These are phyloP conservation scores for Phytophthora vignae DNA, from an alignment of 352 stramenopile genomes.

Conservation along the genomic window DNA sequence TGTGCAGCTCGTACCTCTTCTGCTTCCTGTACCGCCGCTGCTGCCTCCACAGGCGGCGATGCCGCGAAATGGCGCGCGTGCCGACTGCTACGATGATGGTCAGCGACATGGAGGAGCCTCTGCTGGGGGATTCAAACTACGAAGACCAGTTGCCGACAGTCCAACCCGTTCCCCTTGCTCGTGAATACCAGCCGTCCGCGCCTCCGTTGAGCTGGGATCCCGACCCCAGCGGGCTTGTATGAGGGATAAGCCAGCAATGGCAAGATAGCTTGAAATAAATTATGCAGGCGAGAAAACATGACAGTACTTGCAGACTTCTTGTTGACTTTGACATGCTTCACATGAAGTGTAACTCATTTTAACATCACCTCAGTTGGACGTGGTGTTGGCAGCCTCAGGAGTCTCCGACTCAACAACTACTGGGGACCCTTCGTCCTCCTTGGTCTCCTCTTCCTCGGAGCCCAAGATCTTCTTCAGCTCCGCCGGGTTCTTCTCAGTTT, in stretches of 20 bases:
- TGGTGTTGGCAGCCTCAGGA: slow-evolving; percentile 1
- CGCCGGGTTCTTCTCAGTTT: slow-evolving; percentile 48
- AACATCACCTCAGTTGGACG: slow-evolving; percentile 14
- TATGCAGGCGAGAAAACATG: slow-evolving; percentile 27
- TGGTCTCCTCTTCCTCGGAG: slow-evolving; percentile 68
- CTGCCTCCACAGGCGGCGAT: slow-evolving; percentile 16
- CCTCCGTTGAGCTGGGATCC: slow-evolving; percentile 57
- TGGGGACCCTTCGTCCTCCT: slow-evolving; percentile 42
- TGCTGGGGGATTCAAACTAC: slow-evolving; percentile 55
- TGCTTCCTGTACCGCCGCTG: slow-evolving; percentile 61
- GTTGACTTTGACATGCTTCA: slow-evolving; percentile 5
- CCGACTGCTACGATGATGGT: slow-evolving; percentile 43
- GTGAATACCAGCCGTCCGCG: slow-evolving; percentile 71
- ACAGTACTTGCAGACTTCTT: slow-evolving; percentile 12
- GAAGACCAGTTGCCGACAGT: slow-evolving; percentile 47
- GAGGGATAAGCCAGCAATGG: slow-evolving; percentile 1
- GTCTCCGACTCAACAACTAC: slow-evolving; percentile 2
- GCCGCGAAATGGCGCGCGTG: slow-evolving; percentile 29
- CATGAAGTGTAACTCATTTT: neutral
- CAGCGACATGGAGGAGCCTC: slow-evolving; percentile 75
- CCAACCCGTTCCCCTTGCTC: slow-evolving; percentile 51
- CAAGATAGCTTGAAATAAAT: slow-evolving; percentile 36
- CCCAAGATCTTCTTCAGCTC: slow-evolving; percentile 67
- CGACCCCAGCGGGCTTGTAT: slow-evolving; percentile 16
- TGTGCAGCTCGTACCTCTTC: slow-evolving; percentile 60